Percentiles rank a stretch among this genome's conserved stretches.
Evolutionary conservation across 345 rosid genomes (phyloP).

Genomic region (Rhodamnia argentea): DNA sequence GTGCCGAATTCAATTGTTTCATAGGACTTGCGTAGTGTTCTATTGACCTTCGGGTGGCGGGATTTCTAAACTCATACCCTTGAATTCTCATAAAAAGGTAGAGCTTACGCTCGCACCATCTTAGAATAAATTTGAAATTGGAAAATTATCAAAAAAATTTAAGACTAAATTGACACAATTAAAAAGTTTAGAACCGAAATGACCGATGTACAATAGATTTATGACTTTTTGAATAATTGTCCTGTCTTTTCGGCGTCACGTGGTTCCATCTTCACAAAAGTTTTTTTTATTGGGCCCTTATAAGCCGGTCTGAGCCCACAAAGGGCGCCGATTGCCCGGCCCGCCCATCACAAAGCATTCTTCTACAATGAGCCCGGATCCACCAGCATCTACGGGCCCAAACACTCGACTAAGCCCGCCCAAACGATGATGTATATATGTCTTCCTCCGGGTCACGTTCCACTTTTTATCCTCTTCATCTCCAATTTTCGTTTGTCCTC

Average conservation of each 20-base stretch:
- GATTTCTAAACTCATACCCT: too few species aligned
- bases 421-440: neutral
- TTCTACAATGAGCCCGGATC: neutral
- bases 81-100: neutral
- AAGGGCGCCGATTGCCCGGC: neutral
- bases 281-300: neutral
- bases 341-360: neutral
- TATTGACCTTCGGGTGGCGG: too few species aligned
- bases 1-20: neutral
- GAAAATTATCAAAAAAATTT: too few species aligned
- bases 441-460: neutral
- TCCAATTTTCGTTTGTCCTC: neutral
- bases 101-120: rapidly evolving
- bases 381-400: neutral
- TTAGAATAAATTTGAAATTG: neutral
- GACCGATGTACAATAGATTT: too few species aligned
- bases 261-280: neutral
- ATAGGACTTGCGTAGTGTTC: neutral
- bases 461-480: neutral
- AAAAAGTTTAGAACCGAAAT: too few species aligned
- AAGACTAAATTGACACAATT: too few species aligned
- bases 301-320: neutral
- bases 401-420: neutral
- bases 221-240: too few species aligned
- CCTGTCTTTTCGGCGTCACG: neutral